Evolutionary conservation across 306 rosid genomes (phyloP).

Genomic region (Gleditsia sinensis): DNA sequence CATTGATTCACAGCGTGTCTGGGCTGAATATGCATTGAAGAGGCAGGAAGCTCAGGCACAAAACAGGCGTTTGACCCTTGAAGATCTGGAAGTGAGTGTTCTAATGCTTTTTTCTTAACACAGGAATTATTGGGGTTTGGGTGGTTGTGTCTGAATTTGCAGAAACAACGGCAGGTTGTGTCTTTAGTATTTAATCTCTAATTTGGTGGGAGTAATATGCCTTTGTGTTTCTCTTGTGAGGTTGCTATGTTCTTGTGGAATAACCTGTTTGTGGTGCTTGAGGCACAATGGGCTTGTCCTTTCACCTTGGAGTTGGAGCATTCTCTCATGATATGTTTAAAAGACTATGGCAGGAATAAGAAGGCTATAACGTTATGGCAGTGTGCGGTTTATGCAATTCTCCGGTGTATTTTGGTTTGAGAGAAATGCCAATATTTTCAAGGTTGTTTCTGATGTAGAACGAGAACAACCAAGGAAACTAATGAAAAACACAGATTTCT

Average conservation of each 20-base stretch:
- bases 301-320: background rate
- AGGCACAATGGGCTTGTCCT: background rate
- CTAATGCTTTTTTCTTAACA: background rate
- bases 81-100: slow-evolving; percentile 96
- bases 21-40: slow-evolving; percentile 99
- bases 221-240: background rate
- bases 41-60: slow-evolving; percentile 99
- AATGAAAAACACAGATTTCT: background rate
- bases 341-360: background rate
- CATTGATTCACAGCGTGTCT: slow-evolving; percentile 96
- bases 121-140: background rate
- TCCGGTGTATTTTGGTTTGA: background rate
- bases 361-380: background rate
- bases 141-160: background rate
- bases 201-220: background rate
- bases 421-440: too few species aligned
- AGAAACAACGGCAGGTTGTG: background rate
- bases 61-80: slow-evolving; percentile 95
- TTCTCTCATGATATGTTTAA: too few species aligned
- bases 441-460: background rate
- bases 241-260: too few species aligned
- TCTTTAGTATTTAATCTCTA: too few species aligned
- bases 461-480: background rate
- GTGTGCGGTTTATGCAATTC: background rate
- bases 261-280: background rate